These are phyloP conservation scores for Malus asiatica DNA, from an alignment of 306 rosid genomes.

Conservation along the genomic window DNA sequence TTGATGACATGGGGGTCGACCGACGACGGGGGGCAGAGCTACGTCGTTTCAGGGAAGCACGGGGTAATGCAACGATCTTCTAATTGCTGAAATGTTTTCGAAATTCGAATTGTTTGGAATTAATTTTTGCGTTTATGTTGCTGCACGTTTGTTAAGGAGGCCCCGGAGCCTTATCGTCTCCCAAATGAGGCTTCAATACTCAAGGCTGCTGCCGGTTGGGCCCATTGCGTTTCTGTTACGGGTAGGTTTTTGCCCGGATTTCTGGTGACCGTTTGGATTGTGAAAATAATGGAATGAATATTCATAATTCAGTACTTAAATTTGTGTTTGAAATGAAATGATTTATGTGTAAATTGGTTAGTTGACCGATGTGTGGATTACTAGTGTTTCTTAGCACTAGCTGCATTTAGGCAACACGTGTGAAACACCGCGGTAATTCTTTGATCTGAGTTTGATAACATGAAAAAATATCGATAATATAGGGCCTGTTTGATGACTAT, in stretches of 20 bases:
- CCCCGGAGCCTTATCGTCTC: constrained; percentile 58
- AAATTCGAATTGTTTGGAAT: constrained; percentile 24
- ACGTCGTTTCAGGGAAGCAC: constrained; percentile 62
- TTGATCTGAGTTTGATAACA: background rate
- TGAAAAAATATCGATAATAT: background rate
- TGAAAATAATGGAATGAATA: background rate
- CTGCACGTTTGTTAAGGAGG: constrained; percentile 59
- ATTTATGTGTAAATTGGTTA: background rate
- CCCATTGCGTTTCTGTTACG: constrained; percentile 66
- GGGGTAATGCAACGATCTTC: constrained; percentile 57
- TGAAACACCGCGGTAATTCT: background rate
- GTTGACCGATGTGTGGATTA: background rate
- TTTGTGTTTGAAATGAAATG: background rate
- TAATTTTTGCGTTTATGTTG: constrained; percentile 29
- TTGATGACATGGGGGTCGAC: constrained; percentile 81
- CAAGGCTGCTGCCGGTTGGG: constrained; percentile 90
- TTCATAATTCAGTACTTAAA: background rate
- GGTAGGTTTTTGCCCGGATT: constrained; percentile 30
- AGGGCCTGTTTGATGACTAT: background rate
- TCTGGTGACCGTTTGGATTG: background rate
- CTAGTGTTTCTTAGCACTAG: background rate
- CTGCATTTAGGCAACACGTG: background rate
- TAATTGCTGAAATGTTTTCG: constrained; percentile 10
- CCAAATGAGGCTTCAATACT: constrained; percentile 59
- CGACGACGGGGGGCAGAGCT: constrained; percentile 69